A percentile compares a stretch with the other conserved stretches of the same genome.
These are phyloP conservation scores for Volvariella surrecta DNA, from an alignment of 1,284 basidiomycete genomes.

Conservation along the genomic window DNA sequence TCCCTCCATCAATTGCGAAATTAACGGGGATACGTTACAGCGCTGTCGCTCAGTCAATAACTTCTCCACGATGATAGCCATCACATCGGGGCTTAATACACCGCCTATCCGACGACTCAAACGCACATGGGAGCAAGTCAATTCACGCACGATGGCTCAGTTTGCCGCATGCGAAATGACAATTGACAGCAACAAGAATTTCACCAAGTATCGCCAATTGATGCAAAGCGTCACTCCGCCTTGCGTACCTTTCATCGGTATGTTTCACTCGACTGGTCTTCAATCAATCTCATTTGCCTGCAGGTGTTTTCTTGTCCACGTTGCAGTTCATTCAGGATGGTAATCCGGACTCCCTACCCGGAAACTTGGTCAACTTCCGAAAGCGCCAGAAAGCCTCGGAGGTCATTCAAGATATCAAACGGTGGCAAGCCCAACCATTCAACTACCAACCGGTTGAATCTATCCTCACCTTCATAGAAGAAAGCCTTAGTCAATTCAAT, in stretches of 20 bases:
- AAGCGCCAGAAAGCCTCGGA: constrained; percentile 93
- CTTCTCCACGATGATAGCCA: constrained; percentile 93
- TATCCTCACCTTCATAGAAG: constrained; percentile 73
- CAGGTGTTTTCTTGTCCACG: constrained; percentile 92
- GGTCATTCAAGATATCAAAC: constrained; percentile 93
- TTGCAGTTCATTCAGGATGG: constrained; percentile 98
- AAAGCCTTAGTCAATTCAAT: constrained; percentile 62
- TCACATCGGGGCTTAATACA: constrained; percentile 92
- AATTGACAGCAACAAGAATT: constrained; percentile 89
- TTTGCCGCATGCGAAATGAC: constrained; percentile 71
- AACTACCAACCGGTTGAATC: constrained; percentile 69
- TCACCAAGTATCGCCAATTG: constrained; percentile 83
- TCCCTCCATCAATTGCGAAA: not conserved
- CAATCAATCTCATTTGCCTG: constrained; percentile 3
- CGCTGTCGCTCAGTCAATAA: constrained; percentile 88
- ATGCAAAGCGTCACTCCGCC: constrained; percentile 86
- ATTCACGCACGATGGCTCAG: constrained; percentile 60
- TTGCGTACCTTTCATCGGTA: constrained; percentile 96
- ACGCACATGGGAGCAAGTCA: constrained; percentile 92
- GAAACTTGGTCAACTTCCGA: constrained; percentile 88
- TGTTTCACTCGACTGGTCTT: constrained; percentile 15
- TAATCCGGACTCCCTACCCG: constrained; percentile 82
- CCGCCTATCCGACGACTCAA: constrained; percentile 90
- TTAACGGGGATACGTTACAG: constrained; percentile 32
- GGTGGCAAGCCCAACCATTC: constrained; percentile 89